Evolutionary conservation across 2,329 filamentous ascomycete species (phyloP), one percentile per base, ranked within the genome.

Genomic region (Fusarium sp.): DNA sequence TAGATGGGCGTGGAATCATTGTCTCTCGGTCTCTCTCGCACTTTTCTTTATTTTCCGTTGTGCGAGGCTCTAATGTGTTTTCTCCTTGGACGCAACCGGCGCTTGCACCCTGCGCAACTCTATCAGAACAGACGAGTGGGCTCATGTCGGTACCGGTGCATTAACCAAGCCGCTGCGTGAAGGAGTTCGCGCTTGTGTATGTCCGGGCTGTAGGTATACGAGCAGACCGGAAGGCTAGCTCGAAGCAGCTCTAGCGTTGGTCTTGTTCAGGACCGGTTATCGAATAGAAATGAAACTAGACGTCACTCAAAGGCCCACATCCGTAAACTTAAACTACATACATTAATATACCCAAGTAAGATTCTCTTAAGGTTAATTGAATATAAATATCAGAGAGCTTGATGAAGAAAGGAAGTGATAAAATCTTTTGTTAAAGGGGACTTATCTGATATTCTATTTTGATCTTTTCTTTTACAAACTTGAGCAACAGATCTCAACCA

Each of bases 291-390:
- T 18, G 46, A 15, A 33, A 10, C 45, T 33, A 49, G 15, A 7
- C 22, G 15, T 22, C n/a, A 22, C 29, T 12, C 7, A 4, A 1
- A 0, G 29, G 1, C 29, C 11, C 12, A 33, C 29, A 10, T 7
- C 4, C 4, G 14, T 15, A 15, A 46, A 10, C 7, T 22, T 18
- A 3, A 33, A 49, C 46, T 7, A 13, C 20, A 22, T 17, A 33
- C 7, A 9, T 27, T 14, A 10, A 17, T 45, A 27, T 14, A 0
- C 20, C 4, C 11, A 49, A 47, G 20, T 12, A 6, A 49, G 3
- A 33, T 22, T 22, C 11, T 31, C 3, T 7, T 4, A 18, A 3
- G 7, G 27, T 22, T 8, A 11, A 2, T 27, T 10, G 25, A 20
- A 25, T 27, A 45, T 33, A 47, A 31, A 31, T 47, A 1, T 5